Base-by-base conservation (phyloP, 371 early-diverging fungal genomes). In the Rhizopus stolonifer region DNA sequence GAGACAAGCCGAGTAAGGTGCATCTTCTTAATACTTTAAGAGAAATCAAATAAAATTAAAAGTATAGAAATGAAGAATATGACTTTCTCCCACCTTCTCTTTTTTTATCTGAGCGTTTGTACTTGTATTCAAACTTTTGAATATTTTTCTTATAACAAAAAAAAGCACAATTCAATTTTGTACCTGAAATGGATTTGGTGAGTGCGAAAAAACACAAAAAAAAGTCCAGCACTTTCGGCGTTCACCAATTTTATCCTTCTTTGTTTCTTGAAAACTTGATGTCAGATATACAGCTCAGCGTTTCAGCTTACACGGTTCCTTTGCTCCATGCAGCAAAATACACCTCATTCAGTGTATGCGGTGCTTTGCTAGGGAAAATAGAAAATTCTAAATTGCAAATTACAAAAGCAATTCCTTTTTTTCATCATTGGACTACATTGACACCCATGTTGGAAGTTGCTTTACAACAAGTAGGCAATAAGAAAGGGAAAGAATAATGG, bases 241-340 rank as follows among this genome's bases (percentile, higher is more conserved):
- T n/a, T n/a, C n/a, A n/a, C n/a, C n/a, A n/a, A n/a, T n/a, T n/a
- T n/a, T 18, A 10, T 4, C 19, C n/a, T 42, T 15, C 21, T 19
- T 19, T 21, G 17, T 21, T 42, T 21, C 1, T 42, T 42, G 1
- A 19, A 10, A 42, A 10, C 7, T 18, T 42, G 8, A 18, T 42
- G n/a, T 1, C 42, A 42, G 9, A 1, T 21, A 33, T 34, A n/a
- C 43, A 48, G 45, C 31, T 56, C 15, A 32, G 54, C 14, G 15
- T 48, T 50, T 72, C 72, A 53, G 88, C 90, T 4, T 88, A 90
- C 72, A 61, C 80, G 52, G 81, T 90, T 60, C 79, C 90, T 4
- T 61, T 90, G 26, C 70, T 90, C 14, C 93, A 93, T 63, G 85
- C 89, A 10, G 84, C 89, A n/a, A 91, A 91, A 73, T 85, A 88